Base-by-base conservation (phyloP, 164 flowering plant genomes). In the Vitis cinerea region DNA sequence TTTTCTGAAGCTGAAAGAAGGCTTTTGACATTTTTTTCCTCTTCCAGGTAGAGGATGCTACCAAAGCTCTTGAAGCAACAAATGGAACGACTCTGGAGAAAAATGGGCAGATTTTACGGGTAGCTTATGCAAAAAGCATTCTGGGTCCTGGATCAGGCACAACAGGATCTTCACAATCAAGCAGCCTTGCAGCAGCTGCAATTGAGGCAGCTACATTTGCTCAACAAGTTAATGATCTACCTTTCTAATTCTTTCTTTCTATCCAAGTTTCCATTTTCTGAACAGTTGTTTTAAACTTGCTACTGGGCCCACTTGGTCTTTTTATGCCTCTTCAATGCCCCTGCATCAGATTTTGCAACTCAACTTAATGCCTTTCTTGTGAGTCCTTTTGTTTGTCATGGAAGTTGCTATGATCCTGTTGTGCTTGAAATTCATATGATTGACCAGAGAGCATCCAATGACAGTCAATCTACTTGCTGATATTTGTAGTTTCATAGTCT, bases 111-210 rank as follows among this genome's bases (percentile, higher is more conserved):
- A 78, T 92, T 66, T 74, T 93, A 70, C 88, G 99, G 62, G 98
- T 96, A 58, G 97, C 97, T 60, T 96, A 89, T 89, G 98, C 99
- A 29, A 96, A 92, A 82, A 96, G 97, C 76, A 83, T 91, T 27
- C 88, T 91, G 79, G 98, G 98, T 71, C 90, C 97, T 64, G 90
- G 87, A 65, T 77, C 94, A 27, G 97, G 91, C 48, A 47, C 82
- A 55, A 81, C 90, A 62, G 93, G 87, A 60, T 69, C 84, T 73
- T 82, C 89, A 53, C 98, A 95, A 65, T 89, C 98, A 27, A 93
- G 98, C 82, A 90, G 94, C 73, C 93, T 96, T 76, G 99, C 99
- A 64, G 99, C 98, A 75, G 99, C 99, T 73, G 99, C 99, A 74
- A 96, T 96, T 85, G 97, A 96, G 81, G 99, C 99, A 12, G 99